Conservation (phyloP, 805 yeast genomes). For the Pichia cephalocereana region DNA sequence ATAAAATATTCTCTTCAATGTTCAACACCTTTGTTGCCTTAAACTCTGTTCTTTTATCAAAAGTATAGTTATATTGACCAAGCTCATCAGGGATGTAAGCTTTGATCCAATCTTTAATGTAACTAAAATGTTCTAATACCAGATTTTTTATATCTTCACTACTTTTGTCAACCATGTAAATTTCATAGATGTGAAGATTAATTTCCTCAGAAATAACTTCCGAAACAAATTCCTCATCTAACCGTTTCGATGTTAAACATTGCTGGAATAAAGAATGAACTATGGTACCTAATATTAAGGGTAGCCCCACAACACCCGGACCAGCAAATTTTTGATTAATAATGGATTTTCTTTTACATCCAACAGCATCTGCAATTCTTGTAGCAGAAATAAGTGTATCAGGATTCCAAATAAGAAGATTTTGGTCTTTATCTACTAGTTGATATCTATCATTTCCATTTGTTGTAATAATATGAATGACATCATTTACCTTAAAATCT, state of each 20-base stretch:
- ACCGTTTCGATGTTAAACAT: constrained; percentile 34
- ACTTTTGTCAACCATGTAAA: constrained; percentile 47
- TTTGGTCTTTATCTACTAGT: constrained; percentile 45
- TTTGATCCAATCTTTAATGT: constrained; percentile 45
- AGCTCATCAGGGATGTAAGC: constrained; percentile 26
- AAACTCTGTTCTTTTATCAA: constrained; percentile 27
- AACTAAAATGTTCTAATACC: constrained; percentile 39
- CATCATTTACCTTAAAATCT: constrained; percentile 40
- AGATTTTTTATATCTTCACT: constrained; percentile 33
- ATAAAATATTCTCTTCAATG: constrained; percentile 87
- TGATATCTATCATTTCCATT: constrained; percentile 21
- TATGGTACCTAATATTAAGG: constrained; percentile 71
- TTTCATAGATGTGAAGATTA: constrained; percentile 27
- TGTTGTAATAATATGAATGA: constrained; percentile 52
- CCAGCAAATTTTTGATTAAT: constrained; percentile 45
- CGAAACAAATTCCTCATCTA: constrained; percentile 31
- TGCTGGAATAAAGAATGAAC: constrained; percentile 69
- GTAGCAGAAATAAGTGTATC: constrained; percentile 80
- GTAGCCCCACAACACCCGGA: constrained; percentile 56
- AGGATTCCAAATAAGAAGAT: constrained; percentile 74
- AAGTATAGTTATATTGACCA: background rate
- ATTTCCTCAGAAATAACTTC: constrained; percentile 22
- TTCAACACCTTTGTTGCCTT: constrained; percentile 62
- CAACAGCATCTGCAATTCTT: constrained; percentile 62
- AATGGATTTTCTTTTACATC: constrained; percentile 66